Base-by-base conservation (phyloP, 2,329 filamentous ascomycete species). In the Fusarium gaditjirri region DNA sequence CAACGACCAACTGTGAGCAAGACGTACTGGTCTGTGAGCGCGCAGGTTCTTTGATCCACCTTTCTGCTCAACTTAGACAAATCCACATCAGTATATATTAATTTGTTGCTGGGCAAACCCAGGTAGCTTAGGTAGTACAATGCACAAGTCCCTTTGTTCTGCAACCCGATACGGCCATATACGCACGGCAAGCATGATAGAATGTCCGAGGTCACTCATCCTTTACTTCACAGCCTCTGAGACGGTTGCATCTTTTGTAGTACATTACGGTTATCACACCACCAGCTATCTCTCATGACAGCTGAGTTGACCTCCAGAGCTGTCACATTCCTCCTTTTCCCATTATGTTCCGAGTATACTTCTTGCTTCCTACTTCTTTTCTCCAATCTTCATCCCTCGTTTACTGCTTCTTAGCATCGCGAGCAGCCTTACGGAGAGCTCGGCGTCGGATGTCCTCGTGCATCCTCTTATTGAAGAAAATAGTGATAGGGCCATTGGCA, bases 381-480 rank as follows among this genome's bases (percentile, higher is more conserved):
- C 42, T 11, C 2, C 16, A 29, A 14, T 42, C 13, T 25, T 17
- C 6, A 16, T 3, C 19, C 16, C 80, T 75, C 8, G 25, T 82
- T 73, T 77, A 83, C 77, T 83, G 80, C 83, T 93, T 93, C 88
- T 94, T 94, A 14, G 90, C 91, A 60, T 97, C 93, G 49, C 94
- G 89, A 77, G 93, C 94, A 8, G 90, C 91, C 87, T 97, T 98
- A 80, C 88, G 91, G 79, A 98, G 83, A 43, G 95, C 95, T 61
- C 94, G 88, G 81, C 88, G 92, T 75, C 95, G 90, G 70, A 98
- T 97, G 65, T 91, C 90, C 77, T 92, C 85, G 80, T 98, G 95
- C 91, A 97, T 95, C 73, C 84, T 85, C 72, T 86, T 82, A 80
- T 89, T 90, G 77, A 84, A 81, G 75, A 79, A 81, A 43, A 89